Conservation (phyloP, 208 protist genomes). For the Porcisia hertigi region DNA sequence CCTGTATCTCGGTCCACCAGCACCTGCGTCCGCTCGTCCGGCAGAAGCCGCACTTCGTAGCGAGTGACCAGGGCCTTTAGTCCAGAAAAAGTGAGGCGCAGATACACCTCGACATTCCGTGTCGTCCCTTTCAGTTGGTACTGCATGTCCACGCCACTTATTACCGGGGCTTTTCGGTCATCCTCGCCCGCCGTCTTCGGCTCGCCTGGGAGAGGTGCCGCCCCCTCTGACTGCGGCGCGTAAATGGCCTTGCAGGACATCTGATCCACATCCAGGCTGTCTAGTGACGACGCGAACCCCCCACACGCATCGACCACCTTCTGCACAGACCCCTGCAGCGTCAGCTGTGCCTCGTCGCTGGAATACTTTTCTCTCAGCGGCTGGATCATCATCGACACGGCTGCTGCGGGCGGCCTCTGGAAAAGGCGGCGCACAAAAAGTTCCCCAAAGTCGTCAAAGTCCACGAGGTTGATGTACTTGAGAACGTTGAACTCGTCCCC, state of each 20-base stretch:
- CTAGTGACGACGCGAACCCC: constrained; percentile 35
- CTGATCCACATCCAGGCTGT: constrained; percentile 22
- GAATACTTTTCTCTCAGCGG: constrained; percentile 56
- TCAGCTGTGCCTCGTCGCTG: constrained; percentile 14
- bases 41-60: constrained; percentile 59
- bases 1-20: constrained; percentile 68
- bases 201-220: constrained; percentile 6
- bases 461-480: constrained; percentile 56
- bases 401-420: constrained; percentile 37
- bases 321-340: constrained; percentile 53
- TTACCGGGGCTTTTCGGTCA: constrained; percentile 5
- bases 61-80: constrained; percentile 56
- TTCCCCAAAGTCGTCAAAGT: constrained; percentile 78
- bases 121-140: constrained; percentile 54
- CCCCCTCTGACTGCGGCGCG: neutral
- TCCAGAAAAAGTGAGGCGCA: constrained; percentile 64
- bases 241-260: constrained; percentile 29
- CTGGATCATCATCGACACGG: constrained; percentile 68
- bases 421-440: constrained; percentile 72
- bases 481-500: constrained; percentile 61
- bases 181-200: constrained; percentile 8
- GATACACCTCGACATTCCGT: constrained; percentile 56
- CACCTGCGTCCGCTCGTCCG: constrained; percentile 63
- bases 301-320: constrained; percentile 43
- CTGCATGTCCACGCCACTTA: constrained; percentile 59